Evolutionary conservation across 257 asterid species (phyloP).

Genomic region (Plectranthus barbatus): DNA sequence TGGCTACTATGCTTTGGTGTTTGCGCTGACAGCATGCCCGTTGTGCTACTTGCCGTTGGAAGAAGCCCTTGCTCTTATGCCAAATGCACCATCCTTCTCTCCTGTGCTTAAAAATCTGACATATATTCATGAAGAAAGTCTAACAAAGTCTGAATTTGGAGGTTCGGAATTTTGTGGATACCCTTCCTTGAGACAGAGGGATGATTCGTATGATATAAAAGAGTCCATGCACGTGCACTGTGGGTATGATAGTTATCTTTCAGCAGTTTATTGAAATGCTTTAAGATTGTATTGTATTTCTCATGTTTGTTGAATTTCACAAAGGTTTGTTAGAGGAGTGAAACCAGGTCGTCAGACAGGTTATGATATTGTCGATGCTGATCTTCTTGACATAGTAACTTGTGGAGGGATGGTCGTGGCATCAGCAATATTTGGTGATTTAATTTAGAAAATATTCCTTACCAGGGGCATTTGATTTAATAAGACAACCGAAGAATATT

Average conservation of each 20-base stretch:
- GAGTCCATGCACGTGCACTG: conserved; percentile 82
- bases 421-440: conserved; percentile 81
- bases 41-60: conserved; percentile 89
- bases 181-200: conserved; percentile 66
- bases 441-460: conserved; percentile 21
- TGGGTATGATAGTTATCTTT: conserved; percentile 52
- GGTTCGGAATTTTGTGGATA: conserved; percentile 93
- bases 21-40: conserved; percentile 68
- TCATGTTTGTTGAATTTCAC: conserved; percentile 23
- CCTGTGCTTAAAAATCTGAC: conserved; percentile 57
- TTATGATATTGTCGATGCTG: conserved; percentile 64
- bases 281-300: neutral
- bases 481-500: conserved; percentile 74
- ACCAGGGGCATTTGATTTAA: conserved; percentile 81
- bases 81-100: conserved; percentile 65
- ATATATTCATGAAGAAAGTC: conserved; percentile 57
- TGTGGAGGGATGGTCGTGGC: conserved; percentile 86
- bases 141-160: conserved; percentile 70
- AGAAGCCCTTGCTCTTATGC: conserved; percentile 61
- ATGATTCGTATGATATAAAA: conserved; percentile 61
- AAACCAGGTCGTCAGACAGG: conserved; percentile 77
- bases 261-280: conserved; percentile 6
- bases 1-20: conserved; percentile 15
- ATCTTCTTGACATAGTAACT: conserved; percentile 71
- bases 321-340: conserved; percentile 74